phyloP scores from a whole-genome alignment of 2,329 filamentous ascomycete genomes.

The Exophiala lecanii-corni region DNA sequence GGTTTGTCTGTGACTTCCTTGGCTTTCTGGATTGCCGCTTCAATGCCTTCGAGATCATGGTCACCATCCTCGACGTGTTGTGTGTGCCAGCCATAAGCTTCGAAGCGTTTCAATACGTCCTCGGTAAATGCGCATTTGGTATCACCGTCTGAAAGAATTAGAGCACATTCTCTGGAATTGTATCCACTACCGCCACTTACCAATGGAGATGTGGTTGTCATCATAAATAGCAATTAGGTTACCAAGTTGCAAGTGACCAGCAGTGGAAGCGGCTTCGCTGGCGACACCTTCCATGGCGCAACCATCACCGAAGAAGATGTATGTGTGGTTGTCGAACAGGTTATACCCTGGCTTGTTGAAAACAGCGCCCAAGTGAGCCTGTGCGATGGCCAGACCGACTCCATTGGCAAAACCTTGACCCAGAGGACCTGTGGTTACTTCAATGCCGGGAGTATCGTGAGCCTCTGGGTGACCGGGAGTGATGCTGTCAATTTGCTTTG shows the following conservation, averaged over 20 bases:
- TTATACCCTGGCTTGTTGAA: constrained; percentile 98
- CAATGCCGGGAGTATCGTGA: constrained; percentile 92
- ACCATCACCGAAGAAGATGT: constrained; percentile 93
- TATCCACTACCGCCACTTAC: too few species aligned
- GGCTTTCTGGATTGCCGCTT: constrained; percentile 79
- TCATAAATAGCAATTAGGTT: constrained; percentile 97
- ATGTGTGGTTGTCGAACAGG: constrained; percentile 94
- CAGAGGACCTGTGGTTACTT: constrained; percentile 96
- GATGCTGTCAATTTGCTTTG: constrained; percentile 66
- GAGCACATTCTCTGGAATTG: too few species aligned
- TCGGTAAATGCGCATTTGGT: constrained; percentile 96
- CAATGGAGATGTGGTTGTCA: constrained; percentile 93
- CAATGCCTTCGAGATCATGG: constrained; percentile 79
- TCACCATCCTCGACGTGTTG: constrained; percentile 82
- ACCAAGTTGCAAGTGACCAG: constrained; percentile 93
- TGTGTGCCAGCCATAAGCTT: constrained; percentile 95
- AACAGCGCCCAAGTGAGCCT: constrained; percentile 80
- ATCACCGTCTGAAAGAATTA: constrained; percentile 66
- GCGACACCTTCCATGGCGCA: constrained; percentile 99
- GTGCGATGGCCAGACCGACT: constrained; percentile 94
- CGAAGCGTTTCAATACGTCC: constrained; percentile 90
- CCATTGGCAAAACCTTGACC: constrained; percentile 97
- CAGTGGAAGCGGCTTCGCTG: constrained; percentile 82
- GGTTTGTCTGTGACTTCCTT: constrained; percentile 93
- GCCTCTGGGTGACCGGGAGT: constrained; percentile 95